Evolutionary conservation across 169 alveolate species (phyloP), one percentile per base, ranked within the genome.

Genomic region (Plasmodium chabaudi): DNA sequence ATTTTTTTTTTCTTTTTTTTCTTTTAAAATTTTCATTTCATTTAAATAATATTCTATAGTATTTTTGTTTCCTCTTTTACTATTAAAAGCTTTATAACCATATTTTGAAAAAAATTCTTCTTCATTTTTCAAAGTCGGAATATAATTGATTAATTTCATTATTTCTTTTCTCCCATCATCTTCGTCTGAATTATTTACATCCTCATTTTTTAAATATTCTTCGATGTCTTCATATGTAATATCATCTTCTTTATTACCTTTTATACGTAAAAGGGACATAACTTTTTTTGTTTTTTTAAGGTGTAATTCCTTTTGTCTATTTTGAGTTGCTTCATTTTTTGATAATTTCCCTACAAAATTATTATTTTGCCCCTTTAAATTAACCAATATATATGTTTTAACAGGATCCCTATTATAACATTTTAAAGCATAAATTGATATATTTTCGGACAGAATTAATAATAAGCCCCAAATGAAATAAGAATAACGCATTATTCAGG

Each of bases 101-200:
- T 65, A 79, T 59, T 53, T 79, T 17, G 89, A 79, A 79, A 79
- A 79, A 79, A 79, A 79, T 10, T 64, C 82, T 13, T 79, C 61
- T 53, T 79, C 75, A 79, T 79, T 53, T 67, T 65, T 65, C 47
- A 79, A 34, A 9, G 89, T 79, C 0, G 89, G 82, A 1, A 79
- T 53, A 6, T 79, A 79, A 70, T 79, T 64, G 10, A 79, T 64
- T 65, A 79, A 17, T 59, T 65, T 79, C 56, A 75, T 63, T 55
- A 87, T 90, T 73, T 91, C 94, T 39, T 87, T 90, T 49, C 77
- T 87, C 9, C 84, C 65, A 17, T 63, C 88, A 21, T 60, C 75
- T 10, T 72, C 51, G 19, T 77, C 88, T 25, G 57, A 73, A 27
- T 68, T 19, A 47, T 60, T 69, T 17, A 55, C 6, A 4, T 91